Evolutionary conservation across 495 filamentous ascomycete species (phyloP).

Genomic region (Xylaria acuta): DNA sequence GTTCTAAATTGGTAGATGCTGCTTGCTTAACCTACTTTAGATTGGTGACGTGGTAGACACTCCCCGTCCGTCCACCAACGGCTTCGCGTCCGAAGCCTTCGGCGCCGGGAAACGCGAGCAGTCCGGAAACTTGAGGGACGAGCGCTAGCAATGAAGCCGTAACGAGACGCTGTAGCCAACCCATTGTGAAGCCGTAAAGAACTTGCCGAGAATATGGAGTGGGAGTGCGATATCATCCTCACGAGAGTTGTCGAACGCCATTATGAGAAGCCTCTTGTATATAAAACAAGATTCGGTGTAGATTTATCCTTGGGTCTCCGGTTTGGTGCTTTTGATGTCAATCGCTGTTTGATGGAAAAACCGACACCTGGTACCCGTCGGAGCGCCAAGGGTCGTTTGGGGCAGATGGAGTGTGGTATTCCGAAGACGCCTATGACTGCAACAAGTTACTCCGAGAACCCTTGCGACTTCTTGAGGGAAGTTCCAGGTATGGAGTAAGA

Average conservation of each 20-base stretch:
- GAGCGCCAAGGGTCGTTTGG: slow-evolving; percentile 14
- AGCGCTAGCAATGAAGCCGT: slow-evolving; percentile 23
- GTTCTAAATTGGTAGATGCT: neutral
- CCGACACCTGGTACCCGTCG: neutral
- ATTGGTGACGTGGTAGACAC: slow-evolving; percentile 48
- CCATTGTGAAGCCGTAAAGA: slow-evolving; percentile 24
- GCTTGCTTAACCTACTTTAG: slow-evolving; percentile 33
- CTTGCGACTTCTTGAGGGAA: neutral
- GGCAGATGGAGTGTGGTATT: slow-evolving; percentile 23
- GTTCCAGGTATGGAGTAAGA: neutral
- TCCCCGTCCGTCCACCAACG: slow-evolving; percentile 46
- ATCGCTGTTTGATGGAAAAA: slow-evolving; percentile 24
- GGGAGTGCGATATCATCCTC: too few species aligned
- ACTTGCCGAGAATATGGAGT: neutral
- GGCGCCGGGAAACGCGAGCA: slow-evolving; percentile 48
- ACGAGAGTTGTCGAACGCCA: neutral
- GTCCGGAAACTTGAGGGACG: slow-evolving; percentile 27
- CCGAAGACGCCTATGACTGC: neutral
- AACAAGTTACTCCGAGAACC: neutral
- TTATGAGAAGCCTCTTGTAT: neutral
- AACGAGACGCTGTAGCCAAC: slow-evolving; percentile 17
- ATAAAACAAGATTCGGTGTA: neutral
- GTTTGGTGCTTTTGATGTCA: neutral
- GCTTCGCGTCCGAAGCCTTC: slow-evolving; percentile 50
- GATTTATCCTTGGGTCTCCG: neutral